Evolutionary conservation across 768 basidiomycete genomes (phyloP), one percentile per base, ranked within the genome.

Genomic region (Chalciporus piperatus): DNA sequence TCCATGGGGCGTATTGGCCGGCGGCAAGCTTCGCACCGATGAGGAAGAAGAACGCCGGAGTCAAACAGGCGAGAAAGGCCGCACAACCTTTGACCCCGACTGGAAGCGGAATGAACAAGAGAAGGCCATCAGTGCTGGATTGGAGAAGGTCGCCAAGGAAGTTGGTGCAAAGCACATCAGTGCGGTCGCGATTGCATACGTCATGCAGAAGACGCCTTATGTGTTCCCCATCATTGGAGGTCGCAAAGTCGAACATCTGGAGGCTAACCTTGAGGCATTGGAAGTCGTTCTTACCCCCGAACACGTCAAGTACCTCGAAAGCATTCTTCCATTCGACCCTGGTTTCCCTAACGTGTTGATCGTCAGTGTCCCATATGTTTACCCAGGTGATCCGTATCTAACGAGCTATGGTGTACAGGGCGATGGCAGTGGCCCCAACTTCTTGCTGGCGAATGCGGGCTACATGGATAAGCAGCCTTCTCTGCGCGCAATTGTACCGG

Each of bases 131-230:
- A 69, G 64, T 40, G 50, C 49, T 6, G 72, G 68, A 2, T 62
- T 76, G 25, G 74, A 72, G 41, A 62, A 70, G 47, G 68, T 78
- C 33, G 74, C 76, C 0, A 58, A 63, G 22, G 66, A 78, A 45
- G 62, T 76, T 9, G 75, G 72, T 1, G 63, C 66, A 0, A 65
- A 72, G 51, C 62, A 60, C 37, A 58, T 75, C 63, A 62, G 58
- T 2, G 48, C 58, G 7, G 74, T 77, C 10, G 76, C 76, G 10
- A 72, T 78, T 50, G 72, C 73, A 14, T 76, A 75, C 41, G 59
- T 78, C 37, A 67, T 78, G 65, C 73, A 74, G 41, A 79, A 77
- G 59, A 62, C 74, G n/a, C 70, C 72, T 1, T 74, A 72, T 39
- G 74, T 76, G 8, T 77, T 78, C 56, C 74, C 74, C 0, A 64